Evolutionary conservation across 139 green algal genomes (phyloP), one percentile per base, ranked within the genome.

Genomic region (Spirogloea muscicola): DNA sequence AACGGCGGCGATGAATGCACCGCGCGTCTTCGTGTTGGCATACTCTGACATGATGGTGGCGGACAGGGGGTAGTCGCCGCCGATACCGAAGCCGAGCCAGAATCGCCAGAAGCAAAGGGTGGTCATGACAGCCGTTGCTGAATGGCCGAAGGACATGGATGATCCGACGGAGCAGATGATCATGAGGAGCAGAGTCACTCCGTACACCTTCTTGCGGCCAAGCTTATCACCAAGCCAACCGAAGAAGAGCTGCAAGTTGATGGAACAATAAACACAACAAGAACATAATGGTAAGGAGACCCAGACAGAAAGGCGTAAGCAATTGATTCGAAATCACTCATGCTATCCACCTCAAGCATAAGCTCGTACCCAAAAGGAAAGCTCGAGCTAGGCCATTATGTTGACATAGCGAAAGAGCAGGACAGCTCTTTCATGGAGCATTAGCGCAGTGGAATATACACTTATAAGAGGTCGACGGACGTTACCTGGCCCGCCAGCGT

Each of bases 31-130:
- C 16, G 34, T 57, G 57, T 70, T 68, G 16, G 63, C 51, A 37
- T 77, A 86, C 55, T 86, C 80, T 18, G 58, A 58, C 41, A 80
- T 79, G 49, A 86, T 86, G 36, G 42, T 61, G 16, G 80, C 76
- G 16, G 67, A 77, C 58, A 86, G 62, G 3, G 80, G 80, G 49
- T 84, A 86, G n/a, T 86, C 80, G 33, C 68, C 68, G 39, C 79
- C 79, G 43, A 85, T 78, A 49, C 79, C 80, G 38, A 80, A 71
- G 2, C 80, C 80, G n/a, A 86, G 65, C 9, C 77, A 62, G 49
- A 83, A 81, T 27, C 80, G 68, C 55, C 79, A 84, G 21, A 86
- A 58, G 39, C 58, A 68, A n/a, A 86, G 49, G 34, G 59, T 69
- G 7, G 46, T 64, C 2, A 76, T 60, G 43, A 85, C 72, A 18